Percentiles rank a stretch among this genome's conserved stretches.
These are phyloP conservation scores for Termitomyces sp. DNA, from an alignment of 768 basidiomycete genomes.

Conservation along the genomic window DNA sequence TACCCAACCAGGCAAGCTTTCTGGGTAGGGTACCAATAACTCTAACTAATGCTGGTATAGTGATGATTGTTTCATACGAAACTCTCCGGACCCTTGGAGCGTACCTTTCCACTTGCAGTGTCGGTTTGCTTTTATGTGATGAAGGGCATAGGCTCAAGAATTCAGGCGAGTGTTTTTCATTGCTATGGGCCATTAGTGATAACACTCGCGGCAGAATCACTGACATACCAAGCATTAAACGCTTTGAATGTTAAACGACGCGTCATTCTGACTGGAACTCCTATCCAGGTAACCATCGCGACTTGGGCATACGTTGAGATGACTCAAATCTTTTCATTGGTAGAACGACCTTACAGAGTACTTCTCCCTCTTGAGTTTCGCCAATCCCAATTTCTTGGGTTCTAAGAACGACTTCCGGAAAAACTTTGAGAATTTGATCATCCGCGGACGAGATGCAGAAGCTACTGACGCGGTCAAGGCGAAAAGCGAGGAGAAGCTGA, in stretches of 20 bases:
- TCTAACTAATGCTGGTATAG: conserved; percentile 34
- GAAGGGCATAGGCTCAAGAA: conserved; percentile 98
- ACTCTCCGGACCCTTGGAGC: conserved; percentile 79
- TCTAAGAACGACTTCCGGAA: conserved; percentile 89
- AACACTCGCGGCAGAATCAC: conserved; percentile 55
- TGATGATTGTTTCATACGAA: conserved; percentile 99
- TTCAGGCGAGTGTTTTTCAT: conserved; percentile 50
- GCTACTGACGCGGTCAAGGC: conserved; percentile 77
- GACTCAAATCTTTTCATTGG: neutral
- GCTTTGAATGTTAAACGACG: conserved; percentile 82
- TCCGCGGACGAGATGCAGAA: conserved; percentile 86
- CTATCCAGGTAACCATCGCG: conserved; percentile 65
- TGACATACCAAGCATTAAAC: conserved; percentile 84
- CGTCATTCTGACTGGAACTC: conserved; percentile 92
- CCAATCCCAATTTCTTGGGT: conserved; percentile 88
- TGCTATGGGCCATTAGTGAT: neutral
- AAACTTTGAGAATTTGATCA: conserved; percentile 91
- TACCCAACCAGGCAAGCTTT: conserved; percentile 74
- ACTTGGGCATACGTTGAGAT: neutral
- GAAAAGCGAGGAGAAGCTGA: conserved; percentile 85
- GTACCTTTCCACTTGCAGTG: conserved; percentile 73
- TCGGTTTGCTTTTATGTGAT: conserved; percentile 93
- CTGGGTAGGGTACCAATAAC: neutral
- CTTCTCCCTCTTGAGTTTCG: conserved; percentile 90
- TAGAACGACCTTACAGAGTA: conserved; percentile 94